These are phyloP conservation scores for Trichophyton verrucosum DNA, from an alignment of 2,329 filamentous ascomycete genomes.

Conservation along the genomic window DNA sequence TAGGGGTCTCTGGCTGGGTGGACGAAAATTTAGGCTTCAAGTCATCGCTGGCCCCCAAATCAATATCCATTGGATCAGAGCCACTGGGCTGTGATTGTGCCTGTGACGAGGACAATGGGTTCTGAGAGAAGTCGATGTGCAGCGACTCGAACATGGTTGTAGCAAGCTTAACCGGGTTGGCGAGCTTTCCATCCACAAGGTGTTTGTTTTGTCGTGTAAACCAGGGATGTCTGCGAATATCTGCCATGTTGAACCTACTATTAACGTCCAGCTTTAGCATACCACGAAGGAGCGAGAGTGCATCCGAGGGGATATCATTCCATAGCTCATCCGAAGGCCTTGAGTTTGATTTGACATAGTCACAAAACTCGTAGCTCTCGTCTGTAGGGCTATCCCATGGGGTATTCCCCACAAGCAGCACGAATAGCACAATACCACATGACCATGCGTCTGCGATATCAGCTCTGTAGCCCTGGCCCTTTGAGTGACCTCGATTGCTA, in stretches of 20 bases:
- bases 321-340: constrained; percentile 75
- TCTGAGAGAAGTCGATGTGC: constrained; percentile 70
- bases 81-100: constrained; percentile 25
- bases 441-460: constrained; percentile 93
- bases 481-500: constrained; percentile 38
- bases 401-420: constrained; percentile 87
- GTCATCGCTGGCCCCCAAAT: constrained; percentile 19
- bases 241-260: constrained; percentile 70
- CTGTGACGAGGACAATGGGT: constrained; percentile 38
- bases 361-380: constrained; percentile 78
- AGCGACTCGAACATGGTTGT: constrained; percentile 89
- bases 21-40: constrained; percentile 49
- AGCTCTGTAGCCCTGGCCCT: constrained; percentile 41
- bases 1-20: constrained; percentile 74
- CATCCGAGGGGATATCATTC: constrained; percentile 60
- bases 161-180: constrained; percentile 72
- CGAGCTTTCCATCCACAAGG: constrained; percentile 59
- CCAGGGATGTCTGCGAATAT: constrained; percentile 87
- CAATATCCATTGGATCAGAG: constrained; percentile 44
- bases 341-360: constrained; percentile 71
- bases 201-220: constrained; percentile 73
- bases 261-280: constrained; percentile 76
- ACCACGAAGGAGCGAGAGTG: constrained; percentile 71
- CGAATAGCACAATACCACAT: constrained; percentile 94
- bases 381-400: constrained; percentile 90